Evolutionary conservation across 768 basidiomycete genomes (phyloP).

Genomic region (Suillus ampliporus): DNA sequence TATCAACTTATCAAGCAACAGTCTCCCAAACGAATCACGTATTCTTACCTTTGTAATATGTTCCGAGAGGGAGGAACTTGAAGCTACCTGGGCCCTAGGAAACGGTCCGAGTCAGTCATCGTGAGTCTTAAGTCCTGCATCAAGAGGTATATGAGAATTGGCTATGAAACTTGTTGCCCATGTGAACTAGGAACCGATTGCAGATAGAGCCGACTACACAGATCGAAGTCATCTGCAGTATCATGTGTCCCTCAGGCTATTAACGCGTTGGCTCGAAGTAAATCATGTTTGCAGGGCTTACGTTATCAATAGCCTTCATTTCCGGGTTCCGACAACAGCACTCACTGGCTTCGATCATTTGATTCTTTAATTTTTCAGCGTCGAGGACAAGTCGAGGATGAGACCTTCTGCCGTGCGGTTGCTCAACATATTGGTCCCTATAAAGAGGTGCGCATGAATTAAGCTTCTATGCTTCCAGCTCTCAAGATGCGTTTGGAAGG

Average conservation of each 20-base stretch:
- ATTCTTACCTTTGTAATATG: not conserved
- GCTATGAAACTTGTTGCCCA: not conserved
- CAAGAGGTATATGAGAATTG: not conserved
- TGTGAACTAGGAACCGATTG: not conserved
- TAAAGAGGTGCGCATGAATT: slow-evolving; percentile 72
- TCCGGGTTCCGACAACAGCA: slow-evolving; percentile 11
- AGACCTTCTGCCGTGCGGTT: slow-evolving; percentile 72
- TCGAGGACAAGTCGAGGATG: slow-evolving; percentile 51
- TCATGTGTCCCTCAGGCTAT: too few species aligned
- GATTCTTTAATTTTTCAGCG: not conserved
- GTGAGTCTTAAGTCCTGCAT: not conserved
- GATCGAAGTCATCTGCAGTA: too few species aligned
- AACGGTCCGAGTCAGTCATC: not conserved
- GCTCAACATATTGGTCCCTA: slow-evolving; percentile 91
- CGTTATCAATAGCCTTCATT: not conserved
- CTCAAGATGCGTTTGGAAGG: slow-evolving; percentile 43
- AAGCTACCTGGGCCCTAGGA: not conserved
- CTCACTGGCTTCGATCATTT: not conserved
- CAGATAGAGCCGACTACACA: not conserved
- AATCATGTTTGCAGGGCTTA: too few species aligned
- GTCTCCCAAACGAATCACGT: not conserved
- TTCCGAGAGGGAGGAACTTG: not conserved
- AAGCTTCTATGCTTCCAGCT: not conserved
- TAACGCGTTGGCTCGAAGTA: too few species aligned
- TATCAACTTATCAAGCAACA: too few species aligned